Evolutionary conservation across 371 early-diverging fungal species (phyloP), one percentile per base, ranked within the genome.

Genomic region (Mortierella sp.): DNA sequence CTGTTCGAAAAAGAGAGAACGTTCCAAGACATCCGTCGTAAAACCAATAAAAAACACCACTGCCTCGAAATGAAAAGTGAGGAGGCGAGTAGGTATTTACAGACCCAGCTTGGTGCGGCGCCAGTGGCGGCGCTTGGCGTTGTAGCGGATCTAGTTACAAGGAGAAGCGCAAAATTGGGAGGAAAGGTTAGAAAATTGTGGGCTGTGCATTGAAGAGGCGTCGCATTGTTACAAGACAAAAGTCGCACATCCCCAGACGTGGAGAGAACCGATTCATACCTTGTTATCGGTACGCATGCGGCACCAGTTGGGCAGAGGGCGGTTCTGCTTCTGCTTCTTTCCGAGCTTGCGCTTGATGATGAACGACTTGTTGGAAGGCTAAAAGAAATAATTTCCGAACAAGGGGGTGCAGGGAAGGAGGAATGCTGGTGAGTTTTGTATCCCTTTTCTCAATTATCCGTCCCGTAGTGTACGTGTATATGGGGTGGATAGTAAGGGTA

Each of bases 91-190:
- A 46, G 48, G 43, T 14, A 72, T 69, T 96, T 97, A 97, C 87
- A 98, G 89, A 93, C 96, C 95, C 89, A 98, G 92, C 97, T 99
- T 98, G 91, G 98, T 98, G 89, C 97, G 96, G 91, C 98, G 95
- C 99, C 99, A 99, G 97, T 98, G 95, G 86, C 98, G 96, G 83
- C 99, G 96, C 96, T 99, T 99, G 87, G 97, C 94, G 94, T 98
- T 99, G 96, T 98, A 99, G 86, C 97, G 86, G 82, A 86, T 86
- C 86, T 86, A 77, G 0, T 1, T 4, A 6, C n/a, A 16, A 93
- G 79, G 0, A 72, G 55, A 59, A n/a, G 9, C 0, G 16, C 50
- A 50, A 46, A 46, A 50, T 14, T 0, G 16, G 16, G 11, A 50
- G 3, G 16, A 34, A n/a, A n/a, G 48, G 48, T 46, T 46, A 46